Evolutionary conservation across 345 rosid species (phyloP).

Genomic region (Citrus sinensis): DVS_A1.0 CM039163.1:51327001-51327500

Average conservation of each 20-base stretch:
- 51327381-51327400: conserved; percentile 91
- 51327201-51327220: conserved; percentile 98
- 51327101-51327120: background rate
- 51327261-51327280: background rate
- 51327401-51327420: conserved; percentile 91
- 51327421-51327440: conserved; percentile 65
- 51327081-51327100: background rate
- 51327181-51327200: conserved; percentile 47
- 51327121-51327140: background rate
- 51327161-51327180: conserved; percentile 11
- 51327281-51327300: background rate
- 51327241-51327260: conserved; percentile 50
- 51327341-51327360: background rate
- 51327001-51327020: conserved; percentile 87
- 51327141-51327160: background rate
- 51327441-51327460: conserved; percentile 3
- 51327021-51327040: conserved; percentile 89
- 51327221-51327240: conserved; percentile 88
- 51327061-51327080: conserved; percentile 38
- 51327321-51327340: background rate
- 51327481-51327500: background rate
- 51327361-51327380: conserved; percentile 62
- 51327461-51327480: background rate
- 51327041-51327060: conserved; percentile 98
- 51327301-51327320: background rate